phyloP scores from a whole-genome alignment of 2,329 filamentous ascomycete species.

The Pleoardoris graminearum region DNA sequence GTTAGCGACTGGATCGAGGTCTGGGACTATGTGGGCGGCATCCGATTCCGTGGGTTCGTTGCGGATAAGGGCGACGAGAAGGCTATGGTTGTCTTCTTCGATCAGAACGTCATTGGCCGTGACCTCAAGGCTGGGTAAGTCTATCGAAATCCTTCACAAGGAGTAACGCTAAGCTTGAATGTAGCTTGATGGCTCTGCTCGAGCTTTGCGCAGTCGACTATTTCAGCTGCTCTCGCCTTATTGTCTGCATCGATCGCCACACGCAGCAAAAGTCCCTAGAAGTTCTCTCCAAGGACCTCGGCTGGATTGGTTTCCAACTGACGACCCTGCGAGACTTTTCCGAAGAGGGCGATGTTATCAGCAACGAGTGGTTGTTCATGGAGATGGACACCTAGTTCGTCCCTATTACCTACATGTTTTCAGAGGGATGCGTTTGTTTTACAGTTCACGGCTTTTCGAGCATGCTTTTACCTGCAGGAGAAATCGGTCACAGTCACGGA shows the following conservation, averaged over 20 bases:
- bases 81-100: slow-evolving; percentile 87
- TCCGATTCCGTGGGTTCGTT: slow-evolving; percentile 85
- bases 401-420: neutral
- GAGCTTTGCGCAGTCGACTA: slow-evolving; percentile 76
- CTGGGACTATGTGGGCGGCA: slow-evolving; percentile 83
- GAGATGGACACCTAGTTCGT: slow-evolving; percentile 74
- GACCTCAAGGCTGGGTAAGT: slow-evolving; percentile 87
- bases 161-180: too few species aligned
- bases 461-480: neutral
- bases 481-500: slow-evolving; percentile 4
- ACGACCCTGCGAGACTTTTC: slow-evolving; percentile 79
- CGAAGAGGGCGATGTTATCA: slow-evolving; percentile 64
- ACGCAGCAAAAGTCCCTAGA: slow-evolving; percentile 65
- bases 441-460: slow-evolving; percentile 1
- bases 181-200: slow-evolving; percentile 77
- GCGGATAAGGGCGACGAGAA: slow-evolving; percentile 70
- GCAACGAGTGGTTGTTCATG: slow-evolving; percentile 81
- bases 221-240: slow-evolving; percentile 74
- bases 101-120: slow-evolving; percentile 69
- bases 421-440: neutral
- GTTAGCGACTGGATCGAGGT: slow-evolving; percentile 73
- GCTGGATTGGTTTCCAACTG: slow-evolving; percentile 91
- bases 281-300: slow-evolving; percentile 76
- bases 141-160: too few species aligned
- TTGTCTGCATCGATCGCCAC: slow-evolving; percentile 77